These are phyloP conservation scores for Cutaneotrichosporon mucoides DNA, from an alignment of 1,284 basidiomycete genomes.

Conservation along the genomic window DNA sequence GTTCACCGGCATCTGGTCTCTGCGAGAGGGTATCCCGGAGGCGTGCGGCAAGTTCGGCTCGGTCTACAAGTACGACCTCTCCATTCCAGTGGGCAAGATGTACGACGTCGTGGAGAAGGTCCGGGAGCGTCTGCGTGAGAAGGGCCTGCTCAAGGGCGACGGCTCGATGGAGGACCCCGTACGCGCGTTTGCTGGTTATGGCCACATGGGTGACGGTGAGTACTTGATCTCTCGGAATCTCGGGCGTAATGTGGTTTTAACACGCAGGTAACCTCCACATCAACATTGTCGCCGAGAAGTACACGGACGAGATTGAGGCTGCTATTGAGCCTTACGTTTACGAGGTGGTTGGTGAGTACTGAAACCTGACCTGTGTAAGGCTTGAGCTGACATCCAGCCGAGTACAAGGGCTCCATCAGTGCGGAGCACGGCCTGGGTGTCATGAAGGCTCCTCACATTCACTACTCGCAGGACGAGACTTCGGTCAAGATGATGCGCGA, in stretches of 20 bases:
- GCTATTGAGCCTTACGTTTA: slow-evolving; percentile 95
- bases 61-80: slow-evolving; percentile 97
- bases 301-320: slow-evolving; percentile 75
- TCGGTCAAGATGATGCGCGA: slow-evolving; percentile 85
- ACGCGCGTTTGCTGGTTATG: slow-evolving; percentile 83
- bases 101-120: slow-evolving; percentile 83
- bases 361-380: no score
- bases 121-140: slow-evolving; percentile 65
- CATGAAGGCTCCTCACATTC: slow-evolving; percentile 89
- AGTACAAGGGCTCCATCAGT: slow-evolving; percentile 78
- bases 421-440: slow-evolving; percentile 92
- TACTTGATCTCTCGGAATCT: no score
- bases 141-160: slow-evolving; percentile 63
- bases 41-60: slow-evolving; percentile 91
- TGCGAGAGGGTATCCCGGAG: slow-evolving; percentile 93
- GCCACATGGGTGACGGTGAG: slow-evolving; percentile 90
- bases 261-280: slow-evolving; percentile 82
- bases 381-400: slow-evolving; percentile 24
- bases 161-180: slow-evolving; percentile 61
- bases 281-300: slow-evolving; percentile 84
- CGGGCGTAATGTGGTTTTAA: background rate
- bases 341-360: slow-evolving; percentile 64
- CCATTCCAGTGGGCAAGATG: slow-evolving; percentile 83
- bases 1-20: slow-evolving; percentile 82
- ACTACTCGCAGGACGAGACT: slow-evolving; percentile 76